Evolutionary conservation across 1,139 yeast genomes (phyloP).

Genomic region (Kodamaea anthophila): DNA sequence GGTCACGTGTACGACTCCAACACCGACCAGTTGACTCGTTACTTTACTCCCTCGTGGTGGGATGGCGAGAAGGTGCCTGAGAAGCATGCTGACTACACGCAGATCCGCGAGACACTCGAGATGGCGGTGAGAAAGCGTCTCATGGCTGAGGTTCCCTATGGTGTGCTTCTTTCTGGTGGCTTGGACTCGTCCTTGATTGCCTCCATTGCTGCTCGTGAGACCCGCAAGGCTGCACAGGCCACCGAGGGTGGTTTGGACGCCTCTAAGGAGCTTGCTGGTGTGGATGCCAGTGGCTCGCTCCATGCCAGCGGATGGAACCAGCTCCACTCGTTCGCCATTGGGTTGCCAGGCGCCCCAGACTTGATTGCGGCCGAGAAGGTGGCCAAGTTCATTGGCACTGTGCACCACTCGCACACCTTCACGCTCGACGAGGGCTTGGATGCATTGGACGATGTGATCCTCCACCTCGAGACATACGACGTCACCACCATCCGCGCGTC

Average conservation of each 20-base stretch:
- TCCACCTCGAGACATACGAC: conserved; percentile 94
- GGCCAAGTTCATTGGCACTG: conserved; percentile 89
- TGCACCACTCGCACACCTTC: conserved; percentile 97
- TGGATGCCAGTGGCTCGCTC: conserved; percentile 80
- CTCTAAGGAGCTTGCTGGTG: conserved; percentile 74
- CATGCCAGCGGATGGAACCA: conserved; percentile 70
- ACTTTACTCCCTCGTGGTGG: conserved; percentile 93
- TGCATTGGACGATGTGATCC: conserved; percentile 88
- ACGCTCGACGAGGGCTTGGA: conserved; percentile 95
- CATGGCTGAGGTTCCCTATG: conserved; percentile 98
- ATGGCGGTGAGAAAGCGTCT: conserved; percentile 96
- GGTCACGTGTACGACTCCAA: conserved; percentile 94
- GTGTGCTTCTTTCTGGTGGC: conserved; percentile 95
- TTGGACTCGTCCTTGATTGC: conserved; percentile 95
- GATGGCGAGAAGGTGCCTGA: conserved; percentile 70
- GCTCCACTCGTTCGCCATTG: conserved; percentile 93
- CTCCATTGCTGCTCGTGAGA: conserved; percentile 93
- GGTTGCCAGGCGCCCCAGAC: conserved; percentile 97
- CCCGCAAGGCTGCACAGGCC: conserved; percentile 62
- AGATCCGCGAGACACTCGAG: conserved; percentile 77
- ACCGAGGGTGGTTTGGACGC: conserved; percentile 43
- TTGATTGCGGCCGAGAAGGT: conserved; percentile 93
- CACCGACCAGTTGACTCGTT: conserved; percentile 79
- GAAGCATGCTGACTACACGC: conserved; percentile 62
- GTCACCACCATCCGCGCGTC: conserved; percentile 99